Evolutionary conservation across 768 basidiomycete species (phyloP), one percentile per base, ranked within the genome.

Genomic region (Gloeostereum incarnatum): DNA sequence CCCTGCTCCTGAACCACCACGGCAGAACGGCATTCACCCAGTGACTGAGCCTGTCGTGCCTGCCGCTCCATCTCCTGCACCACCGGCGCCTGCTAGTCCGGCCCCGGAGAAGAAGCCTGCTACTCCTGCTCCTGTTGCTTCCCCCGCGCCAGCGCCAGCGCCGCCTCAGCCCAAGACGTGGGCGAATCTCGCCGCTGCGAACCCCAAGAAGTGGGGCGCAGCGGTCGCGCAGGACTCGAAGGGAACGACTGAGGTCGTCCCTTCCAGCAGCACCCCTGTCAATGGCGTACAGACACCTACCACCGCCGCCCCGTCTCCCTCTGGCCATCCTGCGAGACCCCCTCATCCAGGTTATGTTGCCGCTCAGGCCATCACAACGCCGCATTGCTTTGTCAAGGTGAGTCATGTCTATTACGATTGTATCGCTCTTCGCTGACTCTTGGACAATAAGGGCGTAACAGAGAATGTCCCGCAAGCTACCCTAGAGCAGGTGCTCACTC

Each of bases 351-450:
- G 61, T 6, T 49, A 65, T 39, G 53, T 68, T 30, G 78, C 82
- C 40, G 85, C 83, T 10, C 60, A 70, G 38, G 67, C 59, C 43
- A 64, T 92, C 38, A 69, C 71, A 17, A 87, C 78, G 8, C 56
- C 86, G 2, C 81, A 84, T 43, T 91, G 89, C 59, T 99, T 97
- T 61, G 81, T 97, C 68, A 97, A 96, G 78, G 85, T 85, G 53
- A 36, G 59, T 58, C 22, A 30, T 14, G 27, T 41, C 16, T 34
- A 9, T 31, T 3, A 6, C 25, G 13, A 40, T 26, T 39, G 49
- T 35, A 4, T 3, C 16, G 3, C 4, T 17, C 27, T 19, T 26
- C 19, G 23, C 20, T 36, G 41, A 23, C 18, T 14, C 21, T 11
- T 34, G 6, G 18, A 4, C 2, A 17, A 17, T 6, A 46, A 85